Base-by-base conservation (phyloP, 805 yeast species). In the Candida taoyuanica region DNA sequence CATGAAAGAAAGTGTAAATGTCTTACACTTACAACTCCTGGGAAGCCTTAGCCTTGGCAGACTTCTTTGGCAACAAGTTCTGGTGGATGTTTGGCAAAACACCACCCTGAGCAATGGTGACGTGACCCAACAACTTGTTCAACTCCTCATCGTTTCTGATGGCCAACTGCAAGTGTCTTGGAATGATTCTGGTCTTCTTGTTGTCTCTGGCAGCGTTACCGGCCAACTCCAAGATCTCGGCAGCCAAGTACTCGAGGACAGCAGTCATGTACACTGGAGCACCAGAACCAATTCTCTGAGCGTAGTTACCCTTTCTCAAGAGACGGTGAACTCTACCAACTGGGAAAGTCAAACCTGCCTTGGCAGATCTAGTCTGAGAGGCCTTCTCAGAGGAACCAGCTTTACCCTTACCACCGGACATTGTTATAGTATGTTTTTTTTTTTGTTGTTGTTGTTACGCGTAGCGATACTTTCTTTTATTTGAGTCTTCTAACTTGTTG, bases 181-280 rank as follows among this genome's bases (percentile, higher is more conserved):
- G 98, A 60, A 88, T 87, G 59, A 89, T 89, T 83, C 98, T 89
- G 62, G 96, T 82, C 80, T 91, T 93, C 81, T 91, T 91, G 89
- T 86, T 88, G 71, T 91, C 97, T 77, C 96, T 85, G 48, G 98
- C 97, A 57, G 97, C 98, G 73, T 88, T 87, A 77, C 98, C 98
- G 49, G 98, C 98, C 72, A 91, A 82, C 75, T 91, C 98, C 61
- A 91, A 81, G 54, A 91, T 87, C 80, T 91, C 98, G 56, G 97
- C 97, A 64, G 96, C 89, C 66, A 91, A 78, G 68, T 91, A 91
- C 73, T 91, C 98, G 60, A 91, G 76, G 42, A 91, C 97, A 40
- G 98, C 95, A 55, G 98, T 89, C 64, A 91, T 77, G 74, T 89
- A 91, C 50, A 91, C 91, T 73, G 98, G 97, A 60, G 98, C 97